Base-by-base conservation (phyloP, 345 rosid species). In the Pseudoturritis turrita region DNA sequence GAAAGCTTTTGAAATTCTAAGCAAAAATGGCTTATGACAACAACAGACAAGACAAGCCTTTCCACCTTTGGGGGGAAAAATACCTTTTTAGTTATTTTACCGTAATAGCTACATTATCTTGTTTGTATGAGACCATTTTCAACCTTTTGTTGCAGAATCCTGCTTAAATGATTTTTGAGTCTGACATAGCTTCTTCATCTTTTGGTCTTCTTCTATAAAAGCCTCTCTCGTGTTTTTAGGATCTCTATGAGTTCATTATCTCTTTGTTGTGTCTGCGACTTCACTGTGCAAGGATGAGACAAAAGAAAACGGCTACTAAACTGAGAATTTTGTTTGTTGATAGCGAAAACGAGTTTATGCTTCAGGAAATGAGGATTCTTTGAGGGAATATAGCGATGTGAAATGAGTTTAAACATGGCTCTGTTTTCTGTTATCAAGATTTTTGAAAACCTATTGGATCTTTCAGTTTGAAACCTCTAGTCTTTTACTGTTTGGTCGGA, bases 101-200 rank as follows among this genome's bases (percentile, higher is more conserved):
- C n/a, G 15, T 60, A 39, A 17, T 57, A 57, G 69, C 40, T 62
- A 52, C 44, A 6, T 7, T 8, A 45, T 73, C 65, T 65, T 58
- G 37, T 45, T 45, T 40, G 60, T 74, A 59, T 66, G 68, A 66
- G 35, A 51, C 76, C 51, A 33, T 50, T 14, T 63, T 3, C 77
- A 44, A 49, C 31, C 36, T 33, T 52, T 54, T 64, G 57, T 44
- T 62, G 12, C 22, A 59, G 29, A 15, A 51, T 36, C 58, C 18
- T 61, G 12, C 31, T 64, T 44, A 62, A 14, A 62, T 51, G 51
- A 36, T 33, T 41, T 51, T 31, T 12, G 3, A 36, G 49, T 58
- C 25, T 47, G 31, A 39, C 52, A 39, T 49, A 66, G 47, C 35
- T 65, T 50, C 49, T 65, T 39, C 60, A 59, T 59, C 58, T 23